Evolutionary conservation across 495 filamentous ascomycete species (phyloP), one percentile per base, ranked within the genome.

Genomic region (Penicillium canariense): DNA sequence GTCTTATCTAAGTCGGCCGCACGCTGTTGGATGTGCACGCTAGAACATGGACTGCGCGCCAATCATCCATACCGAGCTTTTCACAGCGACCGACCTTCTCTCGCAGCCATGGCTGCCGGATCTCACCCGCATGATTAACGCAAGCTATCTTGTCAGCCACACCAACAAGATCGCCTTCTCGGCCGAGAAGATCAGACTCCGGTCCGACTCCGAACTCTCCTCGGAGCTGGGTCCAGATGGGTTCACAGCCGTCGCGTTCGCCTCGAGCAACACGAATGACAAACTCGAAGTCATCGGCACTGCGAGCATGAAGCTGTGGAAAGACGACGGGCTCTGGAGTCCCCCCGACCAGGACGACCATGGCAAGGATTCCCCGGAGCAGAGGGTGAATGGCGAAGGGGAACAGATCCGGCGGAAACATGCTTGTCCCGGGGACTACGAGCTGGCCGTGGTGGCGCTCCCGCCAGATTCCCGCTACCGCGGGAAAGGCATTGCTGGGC

Each of bases 291-390:
- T 59, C 9, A 45, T 59, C n/a, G 56, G 56, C 20, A 55, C 56
- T 5, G 56, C 56, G 14, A 59, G 56, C 48, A 46, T 59, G 52
- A 59, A 59, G 42, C 47, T 26, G 12, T 59, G 56, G 52, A 59
- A 55, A 51, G 52, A 59, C n/a, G 56, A 59, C 22, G 52, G 47
- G 2, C 46, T 59, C 18, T 59, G 52, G 56, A 34, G 9, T 18
- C 51, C 56, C 30, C n/a, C 18, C 22, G 39, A 54, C n/a, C 14
- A 54, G 22, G 18, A 48, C 9, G 42, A 30, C 14, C 12, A 22
- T 6, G 25, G 17, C 7, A 14, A 36, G 1, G 32, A 51, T 20
- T 26, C 39, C 14, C 15, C 22, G 15, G 42, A 38, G 30, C 42
- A 48, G 10, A 12, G 28, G 26, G 9, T 40, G 23, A 53, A 48